Evolutionary conservation across 176 grass and related monocot species (phyloP).

Genomic region (Lolium multiflorum): DNA sequence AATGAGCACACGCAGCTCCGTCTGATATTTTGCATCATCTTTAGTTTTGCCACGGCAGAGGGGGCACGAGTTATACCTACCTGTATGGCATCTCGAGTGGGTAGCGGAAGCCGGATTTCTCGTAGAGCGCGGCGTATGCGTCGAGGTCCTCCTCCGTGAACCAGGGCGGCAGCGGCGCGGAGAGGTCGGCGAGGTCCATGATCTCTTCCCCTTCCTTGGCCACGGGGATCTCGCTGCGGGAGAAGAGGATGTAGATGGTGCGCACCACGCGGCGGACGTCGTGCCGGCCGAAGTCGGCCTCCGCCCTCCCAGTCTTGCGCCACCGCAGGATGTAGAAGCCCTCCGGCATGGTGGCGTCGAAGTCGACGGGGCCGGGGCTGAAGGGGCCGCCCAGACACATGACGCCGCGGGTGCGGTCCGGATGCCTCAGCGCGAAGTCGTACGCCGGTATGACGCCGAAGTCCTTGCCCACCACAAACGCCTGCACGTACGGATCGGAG

Average conservation of each 20-base stretch:
- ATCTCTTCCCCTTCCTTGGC: constrained; percentile 45
- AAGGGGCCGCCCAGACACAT: constrained; percentile 69
- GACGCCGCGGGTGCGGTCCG: constrained; percentile 54
- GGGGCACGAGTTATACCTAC: neutral
- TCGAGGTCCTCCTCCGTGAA: constrained; percentile 56
- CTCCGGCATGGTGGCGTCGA: constrained; percentile 47
- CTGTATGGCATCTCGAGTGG: constrained; percentile 63
- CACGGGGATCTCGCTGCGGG: constrained; percentile 38
- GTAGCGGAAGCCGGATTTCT: constrained; percentile 53
- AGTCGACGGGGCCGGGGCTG: neutral
- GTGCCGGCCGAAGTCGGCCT: constrained; percentile 48
- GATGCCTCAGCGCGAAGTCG: constrained; percentile 56
- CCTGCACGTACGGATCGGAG: constrained; percentile 1
- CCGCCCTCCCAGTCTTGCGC: constrained; percentile 55
- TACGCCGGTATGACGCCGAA: constrained; percentile 54
- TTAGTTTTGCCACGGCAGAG: too few species aligned
- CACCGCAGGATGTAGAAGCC: constrained; percentile 77
- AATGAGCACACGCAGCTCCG: too few species aligned
- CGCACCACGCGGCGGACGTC: constrained; percentile 52
- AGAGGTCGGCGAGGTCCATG: constrained; percentile 53
- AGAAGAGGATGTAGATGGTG: constrained; percentile 71
- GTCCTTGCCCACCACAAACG: constrained; percentile 56
- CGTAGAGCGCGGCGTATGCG: constrained; percentile 39
- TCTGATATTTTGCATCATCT: too few species aligned
- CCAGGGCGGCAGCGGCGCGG: constrained; percentile 44